Evolutionary conservation across 176 grass and related monocot genomes (phyloP).

Genomic region (Phoenix dactylifera): DNA sequence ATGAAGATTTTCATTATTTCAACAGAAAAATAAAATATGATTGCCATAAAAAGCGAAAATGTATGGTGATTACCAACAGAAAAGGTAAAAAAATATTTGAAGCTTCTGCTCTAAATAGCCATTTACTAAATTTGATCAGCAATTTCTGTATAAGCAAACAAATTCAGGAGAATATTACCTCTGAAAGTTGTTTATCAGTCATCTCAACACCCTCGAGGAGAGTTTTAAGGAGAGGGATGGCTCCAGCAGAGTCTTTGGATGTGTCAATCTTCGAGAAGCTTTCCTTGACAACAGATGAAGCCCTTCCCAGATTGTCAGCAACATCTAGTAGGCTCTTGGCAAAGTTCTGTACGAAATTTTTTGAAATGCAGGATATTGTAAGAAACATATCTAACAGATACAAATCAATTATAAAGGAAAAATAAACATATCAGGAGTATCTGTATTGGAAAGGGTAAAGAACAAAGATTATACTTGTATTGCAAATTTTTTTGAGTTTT

Average conservation of each 20-base stretch:
- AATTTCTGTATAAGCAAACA: no score
- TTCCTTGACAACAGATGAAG: slow-evolving; percentile 61
- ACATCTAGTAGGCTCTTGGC: slow-evolving; percentile 65
- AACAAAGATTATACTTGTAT: slow-evolving; percentile 34
- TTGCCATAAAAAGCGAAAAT: no score
- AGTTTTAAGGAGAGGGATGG: slow-evolving; percentile 50
- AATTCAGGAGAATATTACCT: slow-evolving; percentile 18
- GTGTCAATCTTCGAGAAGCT: slow-evolving; percentile 52
- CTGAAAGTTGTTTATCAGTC: slow-evolving; percentile 70
- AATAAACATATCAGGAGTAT: no score
- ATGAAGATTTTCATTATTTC: no score
- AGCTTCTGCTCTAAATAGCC: no score
- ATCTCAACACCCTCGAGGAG: slow-evolving; percentile 64
- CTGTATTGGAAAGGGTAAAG: neutral
- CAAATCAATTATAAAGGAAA: no score
- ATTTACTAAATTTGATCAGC: no score
- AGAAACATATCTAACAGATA: no score
- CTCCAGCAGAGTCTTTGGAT: slow-evolving; percentile 55
- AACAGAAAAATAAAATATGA: no score
- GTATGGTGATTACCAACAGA: no score
- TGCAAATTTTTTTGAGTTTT: slow-evolving; percentile 64
- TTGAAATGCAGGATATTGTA: no score
- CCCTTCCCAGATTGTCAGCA: slow-evolving; percentile 54
- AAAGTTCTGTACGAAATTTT: slow-evolving; percentile 32
- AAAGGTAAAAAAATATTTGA: no score